phyloP scores from a whole-genome alignment of 768 basidiomycete genomes.

The Termitomyces sp. region DNA sequence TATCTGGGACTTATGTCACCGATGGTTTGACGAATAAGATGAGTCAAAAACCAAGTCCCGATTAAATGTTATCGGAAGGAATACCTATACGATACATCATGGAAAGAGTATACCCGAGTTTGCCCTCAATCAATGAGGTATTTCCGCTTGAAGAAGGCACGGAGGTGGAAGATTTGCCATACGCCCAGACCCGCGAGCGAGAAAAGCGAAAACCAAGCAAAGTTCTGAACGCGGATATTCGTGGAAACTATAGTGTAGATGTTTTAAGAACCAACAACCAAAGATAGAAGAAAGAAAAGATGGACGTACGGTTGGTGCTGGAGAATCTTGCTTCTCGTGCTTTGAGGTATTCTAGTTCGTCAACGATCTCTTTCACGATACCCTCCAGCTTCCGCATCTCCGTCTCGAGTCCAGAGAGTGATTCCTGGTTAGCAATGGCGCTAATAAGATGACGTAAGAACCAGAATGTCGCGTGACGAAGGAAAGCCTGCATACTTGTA shows the following conservation, averaged over 20 bases:
- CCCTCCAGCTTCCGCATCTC: conserved; percentile 99
- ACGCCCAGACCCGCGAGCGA: conserved; percentile 75
- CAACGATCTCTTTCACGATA: conserved; percentile 87
- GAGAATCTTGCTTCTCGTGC: conserved; percentile 85
- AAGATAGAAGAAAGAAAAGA: not conserved
- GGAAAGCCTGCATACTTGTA: conserved; percentile 67
- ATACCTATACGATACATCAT: conserved; percentile 1
- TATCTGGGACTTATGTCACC: not conserved
- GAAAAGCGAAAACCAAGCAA: conserved; percentile 83
- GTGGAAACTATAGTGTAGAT: conserved; percentile 65
- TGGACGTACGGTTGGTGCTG: conserved; percentile 76
- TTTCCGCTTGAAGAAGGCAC: conserved; percentile 94
- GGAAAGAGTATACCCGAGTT: not conserved
- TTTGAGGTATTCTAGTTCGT: conserved; percentile 91
- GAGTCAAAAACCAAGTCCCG: conserved; percentile 1
- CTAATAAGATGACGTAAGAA: conserved; percentile 32
- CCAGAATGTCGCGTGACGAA: not conserved
- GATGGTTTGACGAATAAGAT: not conserved
- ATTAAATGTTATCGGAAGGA: not conserved
- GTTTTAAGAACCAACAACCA: not conserved
- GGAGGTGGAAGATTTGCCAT: conserved; percentile 95
- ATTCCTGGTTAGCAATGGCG: conserved; percentile 98
- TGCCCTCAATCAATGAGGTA: conserved; percentile 74
- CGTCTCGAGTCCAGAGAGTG: conserved; percentile 89
- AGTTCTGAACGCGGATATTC: conserved; percentile 84